phyloP scores from a whole-genome alignment of 306 rosid species.

The Cicer yamashitae region DNA sequence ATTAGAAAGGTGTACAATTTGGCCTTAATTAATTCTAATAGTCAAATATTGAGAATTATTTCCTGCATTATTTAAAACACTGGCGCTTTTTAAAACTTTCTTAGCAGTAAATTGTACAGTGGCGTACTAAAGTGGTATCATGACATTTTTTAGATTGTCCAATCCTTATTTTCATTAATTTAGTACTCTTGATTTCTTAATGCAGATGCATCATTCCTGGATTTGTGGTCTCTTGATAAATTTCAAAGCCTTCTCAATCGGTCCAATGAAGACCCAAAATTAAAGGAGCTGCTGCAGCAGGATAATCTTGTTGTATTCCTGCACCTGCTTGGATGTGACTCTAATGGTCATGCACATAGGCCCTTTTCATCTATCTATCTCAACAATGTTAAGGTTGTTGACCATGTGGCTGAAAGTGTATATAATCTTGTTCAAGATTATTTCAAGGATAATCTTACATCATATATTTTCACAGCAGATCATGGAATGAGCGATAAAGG shows the following conservation, averaged over 20 bases:
- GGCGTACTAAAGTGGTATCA: conserved; percentile 15
- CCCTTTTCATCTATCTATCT: conserved; percentile 87
- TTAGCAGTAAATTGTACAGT: background rate
- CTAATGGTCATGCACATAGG: conserved; percentile 93
- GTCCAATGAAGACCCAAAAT: conserved; percentile 69
- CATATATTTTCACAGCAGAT: conserved; percentile 87
- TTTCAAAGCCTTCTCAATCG: conserved; percentile 75
- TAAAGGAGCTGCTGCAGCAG: conserved; percentile 69
- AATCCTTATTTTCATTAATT: conserved; percentile 31
- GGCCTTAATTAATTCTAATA: conserved; percentile 9
- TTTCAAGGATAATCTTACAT: conserved; percentile 74
- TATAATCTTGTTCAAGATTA: conserved; percentile 75
- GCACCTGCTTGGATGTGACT: conserved; percentile 91
- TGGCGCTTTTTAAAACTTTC: background rate
- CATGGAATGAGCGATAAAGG: conserved; percentile 98
- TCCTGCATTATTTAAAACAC: conserved; percentile 3
- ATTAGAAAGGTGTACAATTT: conserved; percentile 7
- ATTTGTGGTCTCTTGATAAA: conserved; percentile 91
- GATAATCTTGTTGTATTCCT: conserved; percentile 78
- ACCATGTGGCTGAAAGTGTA: conserved; percentile 81
- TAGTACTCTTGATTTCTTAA: conserved; percentile 37
- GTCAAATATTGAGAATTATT: background rate
- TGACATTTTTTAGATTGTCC: conserved; percentile 12
- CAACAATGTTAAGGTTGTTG: conserved; percentile 89
- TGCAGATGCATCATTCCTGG: conserved; percentile 93